These are phyloP conservation scores for Pichia kluyveri DNA, from an alignment of 805 yeast species.

Conservation along the genomic window DNA sequence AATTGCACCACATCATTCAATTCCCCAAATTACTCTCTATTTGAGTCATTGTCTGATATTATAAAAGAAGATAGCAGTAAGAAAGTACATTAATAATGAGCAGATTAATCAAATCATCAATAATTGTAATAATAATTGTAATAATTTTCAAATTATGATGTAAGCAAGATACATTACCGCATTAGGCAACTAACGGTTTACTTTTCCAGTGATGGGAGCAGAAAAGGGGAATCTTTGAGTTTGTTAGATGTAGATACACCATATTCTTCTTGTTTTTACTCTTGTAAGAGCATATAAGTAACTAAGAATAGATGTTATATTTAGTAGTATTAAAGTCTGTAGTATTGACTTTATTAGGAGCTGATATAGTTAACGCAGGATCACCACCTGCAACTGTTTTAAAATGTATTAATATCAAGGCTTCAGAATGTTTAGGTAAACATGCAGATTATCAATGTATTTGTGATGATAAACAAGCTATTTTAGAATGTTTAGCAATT, in stretches of 20 bases:
- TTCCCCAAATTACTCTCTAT: neutral
- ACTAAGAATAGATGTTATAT: neutral
- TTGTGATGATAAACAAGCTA: constrained; percentile 21
- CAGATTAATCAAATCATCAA: neutral
- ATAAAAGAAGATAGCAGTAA: neutral
- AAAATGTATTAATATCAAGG: constrained; percentile 15
- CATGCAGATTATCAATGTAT: constrained; percentile 27
- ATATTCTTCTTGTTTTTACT: no score
- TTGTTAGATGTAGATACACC: no score
- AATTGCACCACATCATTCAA: neutral
- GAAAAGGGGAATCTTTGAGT: no score
- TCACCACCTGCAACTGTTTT: constrained; percentile 21
- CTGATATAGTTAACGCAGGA: neutral
- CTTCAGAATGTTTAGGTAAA: constrained; percentile 13
- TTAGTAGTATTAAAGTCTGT: neutral
- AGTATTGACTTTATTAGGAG: neutral
- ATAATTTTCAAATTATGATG: no score
- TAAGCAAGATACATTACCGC: no score
- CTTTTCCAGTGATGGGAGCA: no score
- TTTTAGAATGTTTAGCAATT: constrained; percentile 33
- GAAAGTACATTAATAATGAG: neutral
- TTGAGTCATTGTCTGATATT: neutral
- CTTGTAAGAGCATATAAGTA: no score
- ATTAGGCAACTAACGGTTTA: no score
- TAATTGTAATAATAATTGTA: no score